Evolutionary conservation across 179 eudicot species (phyloP).

Genomic region (Heliamphora pulchella): DNA sequence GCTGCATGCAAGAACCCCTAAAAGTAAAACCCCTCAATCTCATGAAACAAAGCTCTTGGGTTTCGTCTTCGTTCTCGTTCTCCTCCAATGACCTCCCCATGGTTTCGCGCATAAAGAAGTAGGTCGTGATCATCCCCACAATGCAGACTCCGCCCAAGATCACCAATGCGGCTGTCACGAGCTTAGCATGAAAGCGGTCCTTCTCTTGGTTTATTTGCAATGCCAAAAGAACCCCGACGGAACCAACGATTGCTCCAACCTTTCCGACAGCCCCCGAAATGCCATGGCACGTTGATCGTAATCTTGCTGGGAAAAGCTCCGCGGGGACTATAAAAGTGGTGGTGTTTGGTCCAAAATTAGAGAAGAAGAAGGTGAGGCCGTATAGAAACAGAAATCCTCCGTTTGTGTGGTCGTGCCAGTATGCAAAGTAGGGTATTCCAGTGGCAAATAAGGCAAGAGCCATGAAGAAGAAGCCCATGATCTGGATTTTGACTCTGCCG

Average conservation of each 20-base stretch:
- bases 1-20: no score
- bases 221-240: conserved; percentile 42
- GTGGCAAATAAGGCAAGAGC: conserved; percentile 33
- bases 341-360: conserved; percentile 63
- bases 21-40: no score
- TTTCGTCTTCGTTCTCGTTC: conserved; percentile 36
- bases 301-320: conserved; percentile 60
- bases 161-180: conserved; percentile 24
- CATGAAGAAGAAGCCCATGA: conserved; percentile 46
- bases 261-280: conserved; percentile 50
- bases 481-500: conserved; percentile 55
- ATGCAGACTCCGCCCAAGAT: conserved; percentile 37
- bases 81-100: conserved; percentile 58
- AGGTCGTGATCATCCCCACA: conserved; percentile 39
- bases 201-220: background rate
- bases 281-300: conserved; percentile 54
- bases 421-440: conserved; percentile 29
- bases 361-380: conserved; percentile 50
- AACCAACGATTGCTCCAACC: conserved; percentile 47
- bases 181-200: conserved; percentile 18
- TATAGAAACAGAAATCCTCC: conserved; percentile 38
- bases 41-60: conserved; percentile 1
- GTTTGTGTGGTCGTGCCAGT: conserved; percentile 13
- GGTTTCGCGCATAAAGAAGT: conserved; percentile 41
- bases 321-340: conserved; percentile 68